Evolutionary conservation across 805 yeast species (phyloP), one percentile per base, ranked within the genome.

Genomic region (Wickerhamomyces bovis): DNA sequence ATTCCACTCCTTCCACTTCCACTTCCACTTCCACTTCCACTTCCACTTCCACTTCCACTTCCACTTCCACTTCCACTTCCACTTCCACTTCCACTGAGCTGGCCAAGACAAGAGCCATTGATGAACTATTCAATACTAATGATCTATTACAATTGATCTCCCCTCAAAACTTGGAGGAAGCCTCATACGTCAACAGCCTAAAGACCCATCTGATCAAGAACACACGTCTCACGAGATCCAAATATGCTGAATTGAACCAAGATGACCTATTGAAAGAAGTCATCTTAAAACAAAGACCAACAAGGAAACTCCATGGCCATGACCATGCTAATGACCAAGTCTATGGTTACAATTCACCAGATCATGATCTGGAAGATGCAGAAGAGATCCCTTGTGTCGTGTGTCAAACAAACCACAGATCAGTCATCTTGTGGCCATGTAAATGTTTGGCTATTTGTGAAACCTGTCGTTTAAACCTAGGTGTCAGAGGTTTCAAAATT

Each of bases 361-460:
- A 38, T 23, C 18, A 38, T 15, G 36, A 33, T 16, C 12, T 3
- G 16, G 23, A 36, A 36, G 52, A 62, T 6, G 62, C 63, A 23
- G 55, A 66, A 3, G 62, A 70, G 20, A 53, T 78, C 6, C 69
- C 70, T 6, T 89, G 97, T 65, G 95, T 87, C 7, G 83, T 90
- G 3, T 90, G 97, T 62, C 92, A 85, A 54, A 72, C 75, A 6
- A 79, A 83, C 48, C 76, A 80, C 6, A 72, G 97, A 53, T 85
- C 83, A 47, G 77, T 90, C 38, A 81, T 90, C 9, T 69, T 92
- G 3, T 90, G 97, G 97, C 97, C 97, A 0, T 90, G 97, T 61
- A 78, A 80, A 55, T 90, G 97, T 63, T 78, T 90, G 46, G 89
- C 96, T 0, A 71, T 90, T 6, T 90, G 97, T 64, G 96, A 89